These are phyloP conservation scores for Curvularia eragrostidis DNA, from an alignment of 2,329 filamentous ascomycete genomes.

Conservation along the genomic window DNA sequence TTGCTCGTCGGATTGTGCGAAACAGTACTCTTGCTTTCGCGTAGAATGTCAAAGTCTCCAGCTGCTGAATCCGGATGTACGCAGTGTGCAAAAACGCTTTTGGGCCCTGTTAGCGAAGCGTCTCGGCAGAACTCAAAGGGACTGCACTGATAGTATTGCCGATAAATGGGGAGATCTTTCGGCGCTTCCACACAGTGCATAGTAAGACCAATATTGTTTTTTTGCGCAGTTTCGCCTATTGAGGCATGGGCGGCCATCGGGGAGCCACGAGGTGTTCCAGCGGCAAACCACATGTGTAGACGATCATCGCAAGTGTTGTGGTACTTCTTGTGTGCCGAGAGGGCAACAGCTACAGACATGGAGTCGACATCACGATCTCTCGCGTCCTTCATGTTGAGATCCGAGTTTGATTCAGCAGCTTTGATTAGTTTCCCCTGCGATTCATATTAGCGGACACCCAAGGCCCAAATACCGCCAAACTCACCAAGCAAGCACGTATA, in stretches of 20 bases:
- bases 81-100: slow-evolving; percentile 36
- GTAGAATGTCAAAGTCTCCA: slow-evolving; percentile 51
- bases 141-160: slow-evolving; percentile 49
- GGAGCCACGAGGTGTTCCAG: slow-evolving; percentile 57
- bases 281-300: slow-evolving; percentile 58
- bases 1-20: slow-evolving; percentile 36
- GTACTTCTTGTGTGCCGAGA: slow-evolving; percentile 41
- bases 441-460: background rate
- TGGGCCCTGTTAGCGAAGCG: slow-evolving; percentile 49
- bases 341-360: slow-evolving; percentile 46
- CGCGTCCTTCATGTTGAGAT: slow-evolving; percentile 45
- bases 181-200: slow-evolving; percentile 58
- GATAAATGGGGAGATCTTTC: slow-evolving; percentile 50
- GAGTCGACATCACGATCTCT: slow-evolving; percentile 47
- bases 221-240: slow-evolving; percentile 52
- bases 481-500: slow-evolving; percentile 38
- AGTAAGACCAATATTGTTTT: slow-evolving; percentile 54
- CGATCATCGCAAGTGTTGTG: slow-evolving; percentile 50
- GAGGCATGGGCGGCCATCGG: slow-evolving; percentile 48
- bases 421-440: slow-evolving; percentile 50
- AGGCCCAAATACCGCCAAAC: background rate
- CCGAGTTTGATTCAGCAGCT: slow-evolving; percentile 43
- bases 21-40: slow-evolving; percentile 38
- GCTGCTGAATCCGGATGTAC: slow-evolving; percentile 54
- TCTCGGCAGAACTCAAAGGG: slow-evolving; percentile 41